A percentile compares a stretch with the other conserved stretches of the same genome.
Evolutionary conservation across 139 green algal genomes (phyloP).

Genomic region (Auxenochlorella pyrenoidosa): DNA sequence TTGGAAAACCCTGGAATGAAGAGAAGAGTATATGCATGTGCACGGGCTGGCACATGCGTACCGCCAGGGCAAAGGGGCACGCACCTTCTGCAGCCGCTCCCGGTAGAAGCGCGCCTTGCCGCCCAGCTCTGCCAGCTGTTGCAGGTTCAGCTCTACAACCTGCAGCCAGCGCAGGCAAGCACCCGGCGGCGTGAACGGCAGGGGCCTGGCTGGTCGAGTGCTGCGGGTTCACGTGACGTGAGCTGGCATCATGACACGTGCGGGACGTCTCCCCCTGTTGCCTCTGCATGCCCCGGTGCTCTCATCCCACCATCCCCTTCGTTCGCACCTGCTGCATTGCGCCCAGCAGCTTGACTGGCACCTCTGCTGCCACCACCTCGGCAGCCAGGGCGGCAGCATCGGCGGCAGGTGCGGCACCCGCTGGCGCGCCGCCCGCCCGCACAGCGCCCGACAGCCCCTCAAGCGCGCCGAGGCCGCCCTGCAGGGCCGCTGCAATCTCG

Average conservation of each 20-base stretch:
- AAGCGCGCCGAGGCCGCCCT: neutral
- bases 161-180: neutral
- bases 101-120: constrained; percentile 43
- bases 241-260: too few species aligned
- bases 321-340: constrained; percentile 13
- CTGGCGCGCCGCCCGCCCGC: neutral
- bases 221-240: too few species aligned
- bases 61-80: neutral
- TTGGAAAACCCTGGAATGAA: too few species aligned
- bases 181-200: neutral
- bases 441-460: neutral
- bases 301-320: too few species aligned
- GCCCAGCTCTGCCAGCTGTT: constrained; percentile 34
- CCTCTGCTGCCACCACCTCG: neutral
- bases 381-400: neutral
- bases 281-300: too few species aligned
- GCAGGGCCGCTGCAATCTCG: neutral
- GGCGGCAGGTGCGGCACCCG: neutral
- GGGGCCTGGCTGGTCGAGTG: too few species aligned
- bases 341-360: constrained; percentile 28
- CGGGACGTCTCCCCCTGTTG: too few species aligned
- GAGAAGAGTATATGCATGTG: too few species aligned
- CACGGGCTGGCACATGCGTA: too few species aligned
- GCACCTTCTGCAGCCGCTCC: constrained; percentile 34
- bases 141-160: constrained; percentile 26